phyloP scores from a whole-genome alignment of 306 rosid genomes.

The Prunus dulcis region DNA sequence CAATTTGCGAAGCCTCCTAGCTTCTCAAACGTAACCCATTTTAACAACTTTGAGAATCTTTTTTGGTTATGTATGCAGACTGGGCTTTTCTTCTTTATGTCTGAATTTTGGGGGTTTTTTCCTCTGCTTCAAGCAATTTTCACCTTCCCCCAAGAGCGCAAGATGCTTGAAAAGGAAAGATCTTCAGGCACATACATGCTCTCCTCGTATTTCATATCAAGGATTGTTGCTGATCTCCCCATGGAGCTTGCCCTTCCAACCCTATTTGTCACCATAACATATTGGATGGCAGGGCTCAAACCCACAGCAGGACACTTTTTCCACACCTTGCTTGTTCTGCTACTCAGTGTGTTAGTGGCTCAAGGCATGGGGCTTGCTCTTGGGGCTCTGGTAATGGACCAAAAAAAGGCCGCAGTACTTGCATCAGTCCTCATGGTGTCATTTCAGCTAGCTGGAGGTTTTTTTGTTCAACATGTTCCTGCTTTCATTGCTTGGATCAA shows the following conservation, averaged over 20 bases:
- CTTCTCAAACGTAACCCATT: too few relatives aligned
- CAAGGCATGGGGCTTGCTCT: too few relatives aligned
- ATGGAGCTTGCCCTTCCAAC: too few relatives aligned
- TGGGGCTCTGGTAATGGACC: constrained; percentile 36
- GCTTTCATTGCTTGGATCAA: constrained; percentile 54
- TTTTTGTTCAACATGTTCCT: constrained; percentile 58
- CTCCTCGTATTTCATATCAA: constrained; percentile 49
- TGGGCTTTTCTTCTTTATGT: constrained; percentile 47
- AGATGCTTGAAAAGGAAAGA: constrained; percentile 64
- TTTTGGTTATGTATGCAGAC: constrained; percentile 29
- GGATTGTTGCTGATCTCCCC: too few relatives aligned
- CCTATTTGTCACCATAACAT: too few relatives aligned
- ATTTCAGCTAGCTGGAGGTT: constrained; percentile 56
- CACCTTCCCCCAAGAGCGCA: constrained; percentile 61
- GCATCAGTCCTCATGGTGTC: constrained; percentile 57
- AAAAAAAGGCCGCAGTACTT: constrained; percentile 47
- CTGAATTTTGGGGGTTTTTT: constrained; percentile 55
- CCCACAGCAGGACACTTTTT: too few relatives aligned
- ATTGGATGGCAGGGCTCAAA: too few relatives aligned
- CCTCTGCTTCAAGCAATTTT: constrained; percentile 57
- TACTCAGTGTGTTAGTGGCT: too few relatives aligned
- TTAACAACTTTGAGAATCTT: too few relatives aligned
- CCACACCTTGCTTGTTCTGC: too few relatives aligned
- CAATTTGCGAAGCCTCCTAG: too few relatives aligned
- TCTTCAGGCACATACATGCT: constrained; percentile 69